Evolutionary conservation across 495 filamentous ascomycete genomes (phyloP).

Genomic region (Hypoxylon fragiforme): DNA sequence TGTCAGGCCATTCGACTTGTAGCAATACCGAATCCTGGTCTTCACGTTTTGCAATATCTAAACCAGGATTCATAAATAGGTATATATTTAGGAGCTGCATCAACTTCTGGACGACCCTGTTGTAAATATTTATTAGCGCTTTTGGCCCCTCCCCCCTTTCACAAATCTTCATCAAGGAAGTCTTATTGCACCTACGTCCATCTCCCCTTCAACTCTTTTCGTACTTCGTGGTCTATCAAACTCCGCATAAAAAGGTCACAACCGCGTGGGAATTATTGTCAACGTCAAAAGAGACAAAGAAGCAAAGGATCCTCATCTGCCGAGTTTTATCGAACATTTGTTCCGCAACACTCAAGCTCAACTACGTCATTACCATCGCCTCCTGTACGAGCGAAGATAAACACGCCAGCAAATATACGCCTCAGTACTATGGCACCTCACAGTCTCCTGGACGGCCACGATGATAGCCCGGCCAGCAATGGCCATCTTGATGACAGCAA

Average conservation of each 20-base stretch:
- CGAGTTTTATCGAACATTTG: constrained; percentile 1
- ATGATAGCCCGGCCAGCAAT: constrained; percentile 16
- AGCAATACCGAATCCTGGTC: constrained; percentile 14
- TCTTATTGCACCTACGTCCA: background rate
- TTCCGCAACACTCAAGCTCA: background rate
- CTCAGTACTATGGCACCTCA: constrained; percentile 26
- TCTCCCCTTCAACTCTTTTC: background rate
- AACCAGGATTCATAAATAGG: constrained; percentile 13
- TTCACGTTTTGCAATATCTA: constrained; percentile 21
- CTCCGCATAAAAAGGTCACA: too few relatives aligned
- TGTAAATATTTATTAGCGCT: constrained; percentile 2
- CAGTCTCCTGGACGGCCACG: constrained; percentile 27
- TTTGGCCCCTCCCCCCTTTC: background rate
- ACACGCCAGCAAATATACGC: background rate
- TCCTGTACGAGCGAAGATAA: background rate
- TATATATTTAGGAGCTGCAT: constrained; percentile 12
- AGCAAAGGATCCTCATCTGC: too few relatives aligned
- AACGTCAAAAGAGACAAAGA: background rate
- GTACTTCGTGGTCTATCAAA: too few relatives aligned
- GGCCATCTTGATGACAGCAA: constrained; percentile 8
- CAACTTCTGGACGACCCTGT: background rate
- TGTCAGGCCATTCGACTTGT: constrained; percentile 21
- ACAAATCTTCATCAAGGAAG: background rate
- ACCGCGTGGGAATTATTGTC: too few relatives aligned
- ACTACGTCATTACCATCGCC: constrained; percentile 16